Evolutionary conservation across 805 yeast species (phyloP).

Genomic region (Metschnikowia hibisci): DNA sequence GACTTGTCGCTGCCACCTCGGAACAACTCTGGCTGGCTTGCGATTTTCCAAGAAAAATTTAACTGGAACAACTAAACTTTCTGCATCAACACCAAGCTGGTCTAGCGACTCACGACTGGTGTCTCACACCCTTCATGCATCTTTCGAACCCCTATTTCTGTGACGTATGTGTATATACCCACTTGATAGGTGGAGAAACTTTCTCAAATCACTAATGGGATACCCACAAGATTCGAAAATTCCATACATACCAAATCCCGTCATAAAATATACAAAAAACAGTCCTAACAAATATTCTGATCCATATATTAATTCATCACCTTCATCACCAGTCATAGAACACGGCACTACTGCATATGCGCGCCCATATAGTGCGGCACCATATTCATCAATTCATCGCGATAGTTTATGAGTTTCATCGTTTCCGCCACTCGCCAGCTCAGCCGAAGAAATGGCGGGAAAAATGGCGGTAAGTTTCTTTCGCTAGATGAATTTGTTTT

Average conservation of each 20-base stretch:
- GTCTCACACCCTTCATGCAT: not conserved
- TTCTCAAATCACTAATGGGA: too few species aligned
- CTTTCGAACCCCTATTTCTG: not conserved
- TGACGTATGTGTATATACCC: too few species aligned
- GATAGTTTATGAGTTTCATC: not conserved
- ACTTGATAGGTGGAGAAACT: too few species aligned
- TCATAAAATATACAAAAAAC: too few species aligned
- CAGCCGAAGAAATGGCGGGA: not conserved
- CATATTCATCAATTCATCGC: not conserved
- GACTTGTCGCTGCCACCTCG: constrained; percentile 13
- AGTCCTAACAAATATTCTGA: too few species aligned
- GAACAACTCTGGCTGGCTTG: constrained; percentile 11
- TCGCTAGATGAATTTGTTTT: constrained; percentile 40
- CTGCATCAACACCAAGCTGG: constrained; percentile 2
- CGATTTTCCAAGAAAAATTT: constrained; percentile 8
- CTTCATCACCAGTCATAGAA: too few species aligned
- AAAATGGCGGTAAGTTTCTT: constrained; percentile 8
- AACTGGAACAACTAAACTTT: constrained; percentile 6
- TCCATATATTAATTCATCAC: too few species aligned
- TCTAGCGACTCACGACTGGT: constrained; percentile 3
- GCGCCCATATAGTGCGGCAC: not conserved
- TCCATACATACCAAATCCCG: too few species aligned
- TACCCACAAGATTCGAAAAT: too few species aligned
- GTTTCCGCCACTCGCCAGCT: constrained; percentile 1
- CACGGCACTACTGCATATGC: not conserved